phyloP scores from a whole-genome alignment of 1,284 basidiomycete species.

The Neonothopanus nambi region DNA sequence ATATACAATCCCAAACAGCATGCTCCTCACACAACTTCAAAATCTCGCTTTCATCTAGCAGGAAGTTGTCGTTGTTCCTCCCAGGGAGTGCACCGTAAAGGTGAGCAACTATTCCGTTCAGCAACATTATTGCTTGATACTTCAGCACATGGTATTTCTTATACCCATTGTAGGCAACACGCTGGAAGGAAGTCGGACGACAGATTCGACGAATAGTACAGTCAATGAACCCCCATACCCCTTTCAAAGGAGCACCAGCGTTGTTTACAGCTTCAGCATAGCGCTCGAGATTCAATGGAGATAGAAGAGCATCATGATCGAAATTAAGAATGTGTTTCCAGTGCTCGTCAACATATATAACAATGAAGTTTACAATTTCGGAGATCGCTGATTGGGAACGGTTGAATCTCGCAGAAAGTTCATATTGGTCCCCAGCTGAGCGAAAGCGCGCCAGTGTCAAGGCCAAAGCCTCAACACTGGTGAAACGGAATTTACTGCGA shows the following conservation, averaged over 20 bases:
- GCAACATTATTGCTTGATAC: slow-evolving; percentile 26
- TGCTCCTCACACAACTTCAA: slow-evolving; percentile 1
- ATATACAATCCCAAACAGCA: not conserved
- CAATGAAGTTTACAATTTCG: slow-evolving; percentile 15
- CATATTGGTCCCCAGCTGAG: slow-evolving; percentile 16
- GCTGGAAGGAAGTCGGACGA: slow-evolving; percentile 20
- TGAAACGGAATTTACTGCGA: slow-evolving; percentile 2
- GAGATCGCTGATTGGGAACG: slow-evolving; percentile 17
- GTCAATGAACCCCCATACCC: slow-evolving; percentile 26
- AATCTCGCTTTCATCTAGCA: slow-evolving; percentile 13
- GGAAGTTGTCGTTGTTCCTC: slow-evolving; percentile 19
- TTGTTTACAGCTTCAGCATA: slow-evolving; percentile 21
- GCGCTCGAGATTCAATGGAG: slow-evolving; percentile 8
- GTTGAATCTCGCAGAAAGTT: slow-evolving; percentile 8
- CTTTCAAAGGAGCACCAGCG: slow-evolving; percentile 18
- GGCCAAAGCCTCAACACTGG: slow-evolving; percentile 16
- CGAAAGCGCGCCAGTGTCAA: slow-evolving; percentile 18
- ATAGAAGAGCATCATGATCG: slow-evolving; percentile 16
- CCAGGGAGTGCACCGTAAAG: slow-evolving; percentile 25
- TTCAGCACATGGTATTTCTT: slow-evolving; percentile 28
- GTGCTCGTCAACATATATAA: slow-evolving; percentile 9
- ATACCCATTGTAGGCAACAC: slow-evolving; percentile 26
- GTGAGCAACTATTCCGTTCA: slow-evolving; percentile 26
- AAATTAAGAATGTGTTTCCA: slow-evolving; percentile 22
- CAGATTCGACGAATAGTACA: slow-evolving; percentile 25